These are phyloP conservation scores for Erysimum cheiri DNA, from an alignment of 441 rosid species.

Conservation along the genomic window DNA sequence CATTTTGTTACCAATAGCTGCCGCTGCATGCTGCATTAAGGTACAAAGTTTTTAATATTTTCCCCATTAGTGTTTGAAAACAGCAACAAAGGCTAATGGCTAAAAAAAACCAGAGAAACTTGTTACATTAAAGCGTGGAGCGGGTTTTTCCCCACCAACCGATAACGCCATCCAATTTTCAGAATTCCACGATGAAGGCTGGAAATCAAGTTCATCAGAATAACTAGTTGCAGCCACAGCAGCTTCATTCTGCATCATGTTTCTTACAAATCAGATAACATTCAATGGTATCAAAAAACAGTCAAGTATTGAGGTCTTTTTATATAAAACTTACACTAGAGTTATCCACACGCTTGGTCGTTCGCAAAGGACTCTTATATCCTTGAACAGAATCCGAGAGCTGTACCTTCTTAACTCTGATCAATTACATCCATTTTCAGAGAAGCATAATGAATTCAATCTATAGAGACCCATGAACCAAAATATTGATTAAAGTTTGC, in stretches of 20 bases:
- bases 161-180: constrained; percentile 92
- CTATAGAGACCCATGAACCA: no score
- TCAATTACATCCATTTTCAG: no score
- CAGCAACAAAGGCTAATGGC: constrained; percentile 27
- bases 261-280: constrained; percentile 35
- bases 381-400: no score
- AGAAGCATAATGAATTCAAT: no score
- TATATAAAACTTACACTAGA: no score
- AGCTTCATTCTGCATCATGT: constrained; percentile 55
- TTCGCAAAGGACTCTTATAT: no score
- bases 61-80: constrained; percentile 26
- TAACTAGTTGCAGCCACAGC: constrained; percentile 54
- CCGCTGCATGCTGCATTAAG: constrained; percentile 82
- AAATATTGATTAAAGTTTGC: no score
- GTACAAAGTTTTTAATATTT: constrained; percentile 23
- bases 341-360: no score
- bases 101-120: neutral
- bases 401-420: no score
- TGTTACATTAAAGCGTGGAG: constrained; percentile 82
- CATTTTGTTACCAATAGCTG: constrained; percentile 94
- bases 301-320: no score
- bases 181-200: constrained; percentile 56
- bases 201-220: constrained; percentile 61
- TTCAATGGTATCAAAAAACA: constrained; percentile 8
- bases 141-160: constrained; percentile 78